phyloP scores from a whole-genome alignment of 169 alveolate genomes.

The Cyclospora cayetanensis region DNA sequence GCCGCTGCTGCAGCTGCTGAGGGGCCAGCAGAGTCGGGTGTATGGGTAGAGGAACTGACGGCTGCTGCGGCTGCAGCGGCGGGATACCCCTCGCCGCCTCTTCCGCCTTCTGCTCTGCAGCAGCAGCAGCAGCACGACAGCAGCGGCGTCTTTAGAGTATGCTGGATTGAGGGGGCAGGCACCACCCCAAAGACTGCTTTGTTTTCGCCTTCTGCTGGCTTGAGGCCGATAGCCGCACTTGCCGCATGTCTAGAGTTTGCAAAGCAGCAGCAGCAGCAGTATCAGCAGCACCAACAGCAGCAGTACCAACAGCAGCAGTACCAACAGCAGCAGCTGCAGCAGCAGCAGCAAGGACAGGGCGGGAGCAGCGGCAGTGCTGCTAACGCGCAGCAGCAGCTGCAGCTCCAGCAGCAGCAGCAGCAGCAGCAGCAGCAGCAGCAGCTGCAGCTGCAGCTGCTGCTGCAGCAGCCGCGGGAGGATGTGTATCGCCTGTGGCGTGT shows the following conservation, averaged over 20 bases:
- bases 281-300: background rate
- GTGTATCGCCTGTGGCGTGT: background rate
- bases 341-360: background rate
- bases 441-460: background rate
- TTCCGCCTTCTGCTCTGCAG: background rate
- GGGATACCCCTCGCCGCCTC: background rate
- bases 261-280: background rate
- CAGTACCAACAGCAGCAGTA: background rate
- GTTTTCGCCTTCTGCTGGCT: background rate
- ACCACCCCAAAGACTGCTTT: background rate
- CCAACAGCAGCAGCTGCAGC: background rate
- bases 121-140: constrained; percentile 8
- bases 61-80: background rate
- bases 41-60: background rate
- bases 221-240: background rate
- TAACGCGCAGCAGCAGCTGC: background rate
- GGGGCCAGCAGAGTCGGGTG: background rate
- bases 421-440: background rate
- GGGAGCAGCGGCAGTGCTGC: background rate
- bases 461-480: background rate
- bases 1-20: no score
- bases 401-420: background rate
- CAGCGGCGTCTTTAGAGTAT: background rate
- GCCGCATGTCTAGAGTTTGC: background rate
- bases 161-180: background rate